Evolutionary conservation across 176 grass and related monocot genomes (phyloP), one percentile per base, ranked within the genome.

Genomic region (Triticum turgidum): DNA sequence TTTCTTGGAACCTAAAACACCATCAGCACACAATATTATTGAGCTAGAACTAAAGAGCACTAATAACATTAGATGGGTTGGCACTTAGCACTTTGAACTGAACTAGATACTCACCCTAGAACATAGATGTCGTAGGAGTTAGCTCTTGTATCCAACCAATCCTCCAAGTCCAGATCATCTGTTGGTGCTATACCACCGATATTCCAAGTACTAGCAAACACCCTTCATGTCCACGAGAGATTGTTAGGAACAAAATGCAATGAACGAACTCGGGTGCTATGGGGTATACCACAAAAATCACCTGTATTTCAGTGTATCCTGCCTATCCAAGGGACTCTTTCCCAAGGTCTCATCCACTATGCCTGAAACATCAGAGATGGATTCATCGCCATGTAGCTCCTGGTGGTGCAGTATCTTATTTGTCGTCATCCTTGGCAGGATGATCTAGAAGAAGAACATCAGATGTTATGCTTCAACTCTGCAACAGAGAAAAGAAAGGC

Each of bases 201-300:
- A 85, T 99, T 99, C 97, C 97, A 99, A 6, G 97, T 99, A 76
- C 92, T 87, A 32, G 89, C 87, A 72, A 99, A 99, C 20, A 99
- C 86, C 76, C 94, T 98, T 90, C 81, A 80, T 80, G 61, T 34
- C 61, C 18, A 73, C 33, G 86, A 61, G 5, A 87, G 45, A 83
- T 44, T 72, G 59, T 81, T 52, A 69, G 12, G 69, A 82, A 69
- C 72, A 12, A 86, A 80, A 77, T 79, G 12, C 11, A 71, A 65
- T 47, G 81, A 87, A 76, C 14, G 27, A 76, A 38, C 76, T 86
- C 13, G 8, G 69, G 73, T 77, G 63, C 85, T 77, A 88, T 69
- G 32, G 5, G 20, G 81, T 25, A 52, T 20, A 22, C 30, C n/a
- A 35, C 68, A 22, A 51, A 24, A 74, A 13, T 85, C 85, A 99